Percentiles rank a stretch among this genome's conserved stretches.
Conservation (phyloP, 192 early-diverging fungal species). For the Backusella tuberculispora region DNA sequence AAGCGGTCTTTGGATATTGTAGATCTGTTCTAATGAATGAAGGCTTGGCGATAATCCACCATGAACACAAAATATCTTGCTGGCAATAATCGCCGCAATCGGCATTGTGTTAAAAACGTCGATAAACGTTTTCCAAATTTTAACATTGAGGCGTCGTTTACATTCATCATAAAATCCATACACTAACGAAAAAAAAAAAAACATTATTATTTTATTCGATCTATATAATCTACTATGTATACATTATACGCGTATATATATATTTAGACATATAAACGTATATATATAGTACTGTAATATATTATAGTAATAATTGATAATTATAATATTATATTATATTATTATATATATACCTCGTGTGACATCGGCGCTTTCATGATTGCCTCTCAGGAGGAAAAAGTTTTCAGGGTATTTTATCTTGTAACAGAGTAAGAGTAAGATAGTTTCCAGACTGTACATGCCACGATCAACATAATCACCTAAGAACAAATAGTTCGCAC, state of each 20-base stretch:
- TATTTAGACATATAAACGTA: neutral
- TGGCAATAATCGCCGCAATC: conserved; percentile 87
- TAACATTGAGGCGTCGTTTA: conserved; percentile 83
- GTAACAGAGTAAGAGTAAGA: conserved; percentile 90
- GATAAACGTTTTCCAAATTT: conserved; percentile 91
- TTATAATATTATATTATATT: neutral
- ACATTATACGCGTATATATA: too few species aligned
- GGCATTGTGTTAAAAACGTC: conserved; percentile 93
- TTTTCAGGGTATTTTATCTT: conserved; percentile 98
- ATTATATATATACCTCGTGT: conserved; percentile 68
- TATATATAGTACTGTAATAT: neutral
- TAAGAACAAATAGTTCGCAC: conserved; percentile 90
- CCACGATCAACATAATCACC: conserved; percentile 99
- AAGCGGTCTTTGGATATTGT: conserved; percentile 74
- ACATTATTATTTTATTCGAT: neutral
- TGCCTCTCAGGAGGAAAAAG: conserved; percentile 94
- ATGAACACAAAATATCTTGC: conserved; percentile 95
- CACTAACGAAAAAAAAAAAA: conserved; percentile 52
- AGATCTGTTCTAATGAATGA: conserved; percentile 84
- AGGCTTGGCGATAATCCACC: conserved; percentile 88
- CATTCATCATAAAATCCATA: conserved; percentile 99
- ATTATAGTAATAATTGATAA: neutral
- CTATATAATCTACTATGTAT: too few species aligned
- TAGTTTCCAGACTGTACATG: conserved; percentile 93
- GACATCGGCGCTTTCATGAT: conserved; percentile 94